A percentile compares a stretch with the other conserved stretches of the same genome.
These are phyloP conservation scores for Luffa acutangula DNA, from an alignment of 306 rosid genomes.

Conservation along the genomic window DNA sequence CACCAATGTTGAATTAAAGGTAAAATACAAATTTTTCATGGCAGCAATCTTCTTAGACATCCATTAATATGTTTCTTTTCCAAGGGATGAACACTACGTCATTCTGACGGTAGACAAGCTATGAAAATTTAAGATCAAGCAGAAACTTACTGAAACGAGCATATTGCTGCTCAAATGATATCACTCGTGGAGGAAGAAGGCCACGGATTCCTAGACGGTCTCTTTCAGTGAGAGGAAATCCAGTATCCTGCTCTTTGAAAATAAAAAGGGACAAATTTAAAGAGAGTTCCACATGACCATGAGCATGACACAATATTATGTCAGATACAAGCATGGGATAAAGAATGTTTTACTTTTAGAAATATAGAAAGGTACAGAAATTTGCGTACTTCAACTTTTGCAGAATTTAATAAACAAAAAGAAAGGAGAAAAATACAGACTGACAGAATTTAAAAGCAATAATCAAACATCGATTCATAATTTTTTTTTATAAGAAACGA, in stretches of 20 bases:
- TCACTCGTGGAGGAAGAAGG: conserved; percentile 93
- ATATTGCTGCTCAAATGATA: conserved; percentile 93
- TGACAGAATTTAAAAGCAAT: not conserved
- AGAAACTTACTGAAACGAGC: conserved; percentile 76
- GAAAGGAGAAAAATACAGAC: not conserved
- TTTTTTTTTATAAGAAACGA: no score
- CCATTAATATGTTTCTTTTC: not conserved
- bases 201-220: conserved; percentile 97
- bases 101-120: not conserved
- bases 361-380: not conserved
- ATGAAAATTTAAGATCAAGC: not conserved
- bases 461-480: not conserved
- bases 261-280: conserved; percentile 1
- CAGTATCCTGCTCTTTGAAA: conserved; percentile 72
- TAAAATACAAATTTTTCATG: not conserved
- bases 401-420: not conserved
- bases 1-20: not conserved
- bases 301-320: not conserved
- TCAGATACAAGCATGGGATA: not conserved
- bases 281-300: not conserved
- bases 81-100: not conserved
- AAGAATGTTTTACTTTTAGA: not conserved
- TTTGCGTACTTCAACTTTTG: not conserved
- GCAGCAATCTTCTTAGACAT: not conserved
- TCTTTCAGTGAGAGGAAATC: conserved; percentile 88